Conservation (phyloP, 2,329 filamentous ascomycete genomes). For the Ceratocystis albifundus region DNA sequence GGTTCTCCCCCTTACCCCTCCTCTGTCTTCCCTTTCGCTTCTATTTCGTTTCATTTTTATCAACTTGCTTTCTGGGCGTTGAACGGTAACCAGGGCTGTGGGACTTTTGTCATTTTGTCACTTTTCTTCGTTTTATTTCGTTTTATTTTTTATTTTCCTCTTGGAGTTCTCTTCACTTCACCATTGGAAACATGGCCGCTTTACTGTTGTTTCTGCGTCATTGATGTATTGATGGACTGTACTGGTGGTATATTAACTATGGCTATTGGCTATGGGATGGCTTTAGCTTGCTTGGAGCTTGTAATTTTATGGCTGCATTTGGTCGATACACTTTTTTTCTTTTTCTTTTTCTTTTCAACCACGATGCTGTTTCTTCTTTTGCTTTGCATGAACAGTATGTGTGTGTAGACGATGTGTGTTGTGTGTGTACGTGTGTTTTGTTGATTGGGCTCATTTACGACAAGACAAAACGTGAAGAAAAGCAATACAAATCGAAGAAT, state of each 20-base stretch:
- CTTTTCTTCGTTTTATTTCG: conserved; percentile 5
- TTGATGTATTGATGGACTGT: background rate
- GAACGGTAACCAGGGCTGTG: conserved; percentile 15
- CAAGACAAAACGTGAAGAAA: too few species aligned
- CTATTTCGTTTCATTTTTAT: conserved; percentile 8
- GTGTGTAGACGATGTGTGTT: too few species aligned
- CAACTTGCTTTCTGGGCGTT: conserved; percentile 18
- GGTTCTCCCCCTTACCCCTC: background rate
- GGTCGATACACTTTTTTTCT: too few species aligned
- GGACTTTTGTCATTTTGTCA: background rate
- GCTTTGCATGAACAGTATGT: background rate
- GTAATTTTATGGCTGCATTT: conserved; percentile 10
- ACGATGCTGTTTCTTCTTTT: background rate
- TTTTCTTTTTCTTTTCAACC: conserved; percentile 3
- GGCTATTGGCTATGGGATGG: background rate
- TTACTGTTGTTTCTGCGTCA: background rate
- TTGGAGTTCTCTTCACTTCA: background rate
- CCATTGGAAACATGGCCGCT: background rate
- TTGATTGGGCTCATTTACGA: too few species aligned
- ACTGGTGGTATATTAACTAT: background rate
- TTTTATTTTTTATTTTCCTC: conserved; percentile 3
- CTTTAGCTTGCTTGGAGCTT: conserved; percentile 6
- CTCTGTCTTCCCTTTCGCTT: background rate
- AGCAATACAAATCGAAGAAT: too few species aligned
- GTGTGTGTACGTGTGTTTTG: too few species aligned